Evolutionary conservation across 2,329 filamentous ascomycete genomes (phyloP).

Genomic region (Fusarium heterosporum): DNA sequence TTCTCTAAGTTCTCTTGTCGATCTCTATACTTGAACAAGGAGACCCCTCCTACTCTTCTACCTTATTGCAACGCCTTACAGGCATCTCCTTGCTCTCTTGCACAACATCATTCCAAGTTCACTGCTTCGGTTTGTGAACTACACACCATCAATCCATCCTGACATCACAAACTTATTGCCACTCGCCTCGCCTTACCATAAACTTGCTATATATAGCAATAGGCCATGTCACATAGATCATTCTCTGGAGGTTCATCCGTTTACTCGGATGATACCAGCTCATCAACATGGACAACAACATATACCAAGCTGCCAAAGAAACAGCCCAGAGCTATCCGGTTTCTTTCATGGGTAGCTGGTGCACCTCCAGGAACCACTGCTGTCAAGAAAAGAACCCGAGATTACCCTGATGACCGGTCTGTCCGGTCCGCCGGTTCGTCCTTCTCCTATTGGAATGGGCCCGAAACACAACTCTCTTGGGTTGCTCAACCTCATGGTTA

Average conservation of each 20-base stretch:
- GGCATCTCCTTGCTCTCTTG: constrained; percentile 18
- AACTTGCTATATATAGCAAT: background rate
- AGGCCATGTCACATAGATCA: constrained; percentile 29
- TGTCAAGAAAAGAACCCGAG: constrained; percentile 47
- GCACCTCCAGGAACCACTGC: constrained; percentile 41
- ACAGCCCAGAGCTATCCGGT: constrained; percentile 40
- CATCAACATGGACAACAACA: constrained; percentile 44
- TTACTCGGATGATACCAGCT: constrained; percentile 42
- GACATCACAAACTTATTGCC: constrained; percentile 11
- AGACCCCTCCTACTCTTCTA: constrained; percentile 16
- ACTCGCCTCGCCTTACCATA: constrained; percentile 31
- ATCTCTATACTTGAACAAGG: constrained; percentile 35
- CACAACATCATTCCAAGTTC: constrained; percentile 19
- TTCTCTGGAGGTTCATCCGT: constrained; percentile 29
- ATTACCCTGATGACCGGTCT: constrained; percentile 43
- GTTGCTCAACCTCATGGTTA: constrained; percentile 31
- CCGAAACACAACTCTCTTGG: constrained; percentile 46
- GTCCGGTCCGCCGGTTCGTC: constrained; percentile 37
- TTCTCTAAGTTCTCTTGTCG: constrained; percentile 34
- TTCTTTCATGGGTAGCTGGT: constrained; percentile 48
- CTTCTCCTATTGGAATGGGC: constrained; percentile 37
- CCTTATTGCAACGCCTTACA: constrained; percentile 16
- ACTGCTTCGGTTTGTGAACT: constrained; percentile 30
- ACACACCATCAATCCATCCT: constrained; percentile 13
- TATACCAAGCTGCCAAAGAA: constrained; percentile 45